Evolutionary conservation across 2,329 filamentous ascomycete species (phyloP), one percentile per base, ranked within the genome.

Genomic region (Monilinia laxa): DNA sequence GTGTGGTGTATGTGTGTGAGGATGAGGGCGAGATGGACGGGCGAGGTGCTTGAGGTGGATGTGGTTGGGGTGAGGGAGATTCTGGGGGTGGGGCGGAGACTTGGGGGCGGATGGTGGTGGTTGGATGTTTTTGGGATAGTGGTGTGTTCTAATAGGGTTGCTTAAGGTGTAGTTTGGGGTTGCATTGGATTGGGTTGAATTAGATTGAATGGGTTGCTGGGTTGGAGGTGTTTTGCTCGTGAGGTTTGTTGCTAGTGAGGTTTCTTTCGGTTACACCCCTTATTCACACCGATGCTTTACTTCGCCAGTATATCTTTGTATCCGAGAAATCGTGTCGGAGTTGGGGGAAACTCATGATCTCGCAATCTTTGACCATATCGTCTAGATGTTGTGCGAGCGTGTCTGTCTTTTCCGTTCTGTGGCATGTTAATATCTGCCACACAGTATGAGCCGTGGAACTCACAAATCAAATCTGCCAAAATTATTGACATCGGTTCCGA

Each of bases 291-390:
- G 16, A 25, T 38, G 55, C 14, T 45, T 64, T 52, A 23, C 66
- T 70, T 35, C 72, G 70, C 70, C 70, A 73, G 54, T 76, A 76
- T 18, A 76, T 73, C 55, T 71, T 74, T 6, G 75, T 76, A 63
- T 76, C 75, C 1, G 74, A 75, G 64, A 76, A 76, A 64, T 75
- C 74, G 63, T 75, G 70, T 66, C 74, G 65, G 10, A 75, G 38
- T 56, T 76, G 74, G 20, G 75, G 75, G 45, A 76, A 76, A 16
- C 71, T 70, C 16, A 71, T 59, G 4, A 56, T 55, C n/a, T 75
- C 69, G 49, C 68, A 76, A 18, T 64, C 71, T 52, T 70, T 64
- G 11, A 75, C 70, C 70, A 76, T 70, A 11, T 69, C 68, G 10
- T 73, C 67, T 12, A 76, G 59, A 14, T 62, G 35, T 31, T 71